Percentiles rank a stretch among this genome's conserved stretches.
Conservation (phyloP, 1,284 basidiomycete species). For the Trichosporon ovoides region DNA sequence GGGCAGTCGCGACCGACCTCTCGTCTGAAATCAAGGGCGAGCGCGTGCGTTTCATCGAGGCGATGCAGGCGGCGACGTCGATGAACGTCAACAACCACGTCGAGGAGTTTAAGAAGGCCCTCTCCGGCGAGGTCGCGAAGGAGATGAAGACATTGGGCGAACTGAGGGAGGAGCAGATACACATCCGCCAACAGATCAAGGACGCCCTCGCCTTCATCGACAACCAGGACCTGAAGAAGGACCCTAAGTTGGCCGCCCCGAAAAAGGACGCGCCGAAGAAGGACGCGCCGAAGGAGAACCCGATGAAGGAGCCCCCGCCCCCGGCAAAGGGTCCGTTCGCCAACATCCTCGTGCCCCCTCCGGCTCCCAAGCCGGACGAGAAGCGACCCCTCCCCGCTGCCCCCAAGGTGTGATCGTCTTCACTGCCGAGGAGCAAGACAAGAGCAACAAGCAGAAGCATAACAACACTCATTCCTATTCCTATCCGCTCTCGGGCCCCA, state of each 20-base stretch:
- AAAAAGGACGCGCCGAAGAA: neutral
- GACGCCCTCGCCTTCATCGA: constrained; percentile 47
- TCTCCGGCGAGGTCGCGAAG: constrained; percentile 51
- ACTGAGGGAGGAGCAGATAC: constrained; percentile 65
- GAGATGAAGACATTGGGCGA: constrained; percentile 68
- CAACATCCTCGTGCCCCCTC: neutral
- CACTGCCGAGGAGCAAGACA: too few species aligned
- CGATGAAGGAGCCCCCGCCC: neutral
- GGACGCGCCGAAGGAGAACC: neutral
- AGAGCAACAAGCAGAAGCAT: too few species aligned
- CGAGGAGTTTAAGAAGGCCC: constrained; percentile 54
- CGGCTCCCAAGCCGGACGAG: constrained; percentile 1
- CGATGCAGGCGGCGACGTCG: constrained; percentile 81
- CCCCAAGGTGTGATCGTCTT: neutral
- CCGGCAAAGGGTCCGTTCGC: neutral
- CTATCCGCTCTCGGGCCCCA: too few species aligned
- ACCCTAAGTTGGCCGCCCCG: neutral
- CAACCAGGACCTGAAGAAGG: constrained; percentile 21
- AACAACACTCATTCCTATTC: too few species aligned
- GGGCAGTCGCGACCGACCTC: constrained; percentile 65
- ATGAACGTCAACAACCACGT: constrained; percentile 80
- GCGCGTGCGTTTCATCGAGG: constrained; percentile 74
- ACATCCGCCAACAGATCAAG: constrained; percentile 57
- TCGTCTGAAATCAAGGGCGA: constrained; percentile 76
- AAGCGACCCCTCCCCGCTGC: neutral